Evolutionary conservation across 148 eudicot species (phyloP).

Genomic region (Polygonum aviculare): DNA sequence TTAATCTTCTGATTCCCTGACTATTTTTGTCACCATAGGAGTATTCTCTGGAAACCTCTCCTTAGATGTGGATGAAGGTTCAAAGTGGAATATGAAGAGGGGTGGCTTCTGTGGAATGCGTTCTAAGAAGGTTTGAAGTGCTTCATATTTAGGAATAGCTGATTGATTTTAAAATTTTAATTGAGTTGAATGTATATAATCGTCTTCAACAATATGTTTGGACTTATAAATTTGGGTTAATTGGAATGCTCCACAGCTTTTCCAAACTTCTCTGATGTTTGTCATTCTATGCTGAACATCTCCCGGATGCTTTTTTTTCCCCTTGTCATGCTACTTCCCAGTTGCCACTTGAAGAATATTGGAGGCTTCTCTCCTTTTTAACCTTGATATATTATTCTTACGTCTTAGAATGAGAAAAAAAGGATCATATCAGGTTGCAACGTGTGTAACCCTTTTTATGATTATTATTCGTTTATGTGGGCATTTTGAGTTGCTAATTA

Average conservation of each 20-base stretch:
- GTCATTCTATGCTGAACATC: background rate
- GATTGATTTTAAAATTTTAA: background rate
- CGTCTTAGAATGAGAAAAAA: background rate
- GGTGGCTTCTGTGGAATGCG: slow-evolving; percentile 99
- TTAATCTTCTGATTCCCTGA: background rate
- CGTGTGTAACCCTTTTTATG: background rate
- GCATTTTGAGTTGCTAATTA: background rate
- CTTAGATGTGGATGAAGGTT: slow-evolving; percentile 59
- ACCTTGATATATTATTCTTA: background rate
- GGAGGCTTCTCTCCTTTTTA: background rate
- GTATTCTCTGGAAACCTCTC: slow-evolving; percentile 85
- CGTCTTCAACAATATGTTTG: background rate
- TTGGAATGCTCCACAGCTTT: background rate
- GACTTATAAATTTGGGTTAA: background rate
- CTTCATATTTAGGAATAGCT: background rate
- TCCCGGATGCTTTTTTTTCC: background rate
- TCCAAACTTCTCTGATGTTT: background rate
- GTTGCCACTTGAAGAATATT: background rate
- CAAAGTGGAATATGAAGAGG: slow-evolving; percentile 79
- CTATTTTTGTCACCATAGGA: slow-evolving; percentile 25
- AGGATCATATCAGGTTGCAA: background rate
- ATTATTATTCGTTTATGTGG: background rate
- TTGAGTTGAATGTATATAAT: background rate
- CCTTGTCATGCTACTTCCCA: background rate
- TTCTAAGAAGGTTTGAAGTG: slow-evolving; percentile 73